Base-by-base conservation (phyloP, 73 alveolate species). In the Paraurostyla sp. region DNA sequence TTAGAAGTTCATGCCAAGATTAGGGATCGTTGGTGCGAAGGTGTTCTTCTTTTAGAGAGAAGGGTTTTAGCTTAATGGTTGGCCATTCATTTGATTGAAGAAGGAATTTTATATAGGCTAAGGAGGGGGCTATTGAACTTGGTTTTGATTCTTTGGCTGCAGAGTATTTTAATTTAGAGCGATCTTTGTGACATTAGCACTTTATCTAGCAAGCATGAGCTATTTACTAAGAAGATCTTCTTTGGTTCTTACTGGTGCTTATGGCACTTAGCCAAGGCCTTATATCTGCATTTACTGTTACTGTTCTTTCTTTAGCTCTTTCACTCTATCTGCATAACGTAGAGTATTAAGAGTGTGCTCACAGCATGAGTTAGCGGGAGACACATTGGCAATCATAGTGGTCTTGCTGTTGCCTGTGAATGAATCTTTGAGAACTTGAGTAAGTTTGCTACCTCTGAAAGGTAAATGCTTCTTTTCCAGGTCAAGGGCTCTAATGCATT, bases 401-500 rank as follows among this genome's bases (percentile, higher is more conserved):
- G 99, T 99, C 80, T 98, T 97, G 85, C 97, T 97, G 40, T 80
- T 89, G 16, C 99, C 99, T 35, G 96, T 93, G 82, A 99, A 99
- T 49, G 99, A 98, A 93, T 99, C 99, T 90, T 99, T 99, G 75
- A 99, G 95, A 38, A 98, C 99, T 96, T 93, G 80, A 38, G 99
- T 98, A 82, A 99, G 94, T 87, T 99, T 99, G 90, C 99, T 96
- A 9, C 99, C 99, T 88, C 99, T 97, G 80, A 99, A 99, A 22
- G 99, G 99, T 23, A 98, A 94, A 91, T 99, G 99, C 87, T 93
- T 95, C 93, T 98, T 93, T 71, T 97, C 99, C 84, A 95, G 96
- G 76, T 99, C 99, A 58, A 99, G 94, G 48, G 99, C 99, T 69
- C 99, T 92, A 63, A 99, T 99, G 90, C 99, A 99, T 93, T 99